Evolutionary conservation across 306 rosid species (phyloP).

Genomic region (Cyamopsis tetragonoloba): DNA sequence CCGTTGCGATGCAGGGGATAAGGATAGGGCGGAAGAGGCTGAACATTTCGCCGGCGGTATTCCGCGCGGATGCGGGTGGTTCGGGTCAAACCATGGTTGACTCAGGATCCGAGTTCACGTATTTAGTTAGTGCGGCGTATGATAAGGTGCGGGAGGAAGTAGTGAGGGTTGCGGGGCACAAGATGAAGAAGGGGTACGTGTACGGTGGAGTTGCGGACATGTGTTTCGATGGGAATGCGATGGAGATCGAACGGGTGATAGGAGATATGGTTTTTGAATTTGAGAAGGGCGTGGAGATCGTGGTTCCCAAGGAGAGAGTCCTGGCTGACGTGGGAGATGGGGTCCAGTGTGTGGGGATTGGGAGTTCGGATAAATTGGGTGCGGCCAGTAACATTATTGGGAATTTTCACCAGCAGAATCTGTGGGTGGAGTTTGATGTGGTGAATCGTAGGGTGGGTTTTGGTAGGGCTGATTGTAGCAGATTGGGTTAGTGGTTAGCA

Average conservation of each 20-base stretch:
- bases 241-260: conserved; percentile 57
- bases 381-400: conserved; percentile 79
- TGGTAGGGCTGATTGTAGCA: conserved; percentile 69
- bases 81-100: conserved; percentile 93
- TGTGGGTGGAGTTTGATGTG: conserved; percentile 89
- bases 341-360: conserved; percentile 75
- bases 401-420: conserved; percentile 70
- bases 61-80: conserved; percentile 59
- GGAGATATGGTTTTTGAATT: conserved; percentile 72
- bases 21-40: conserved; percentile 45
- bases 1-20: conserved; percentile 63
- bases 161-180: conserved; percentile 55
- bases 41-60: conserved; percentile 38
- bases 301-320: conserved; percentile 41
- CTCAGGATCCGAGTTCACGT: conserved; percentile 81
- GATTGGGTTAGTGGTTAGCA: conserved; percentile 25
- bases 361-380: conserved; percentile 63
- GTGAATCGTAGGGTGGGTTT: conserved; percentile 64
- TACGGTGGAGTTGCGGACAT: conserved; percentile 68
- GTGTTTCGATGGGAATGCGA: conserved; percentile 51
- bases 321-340: conserved; percentile 66
- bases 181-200: conserved; percentile 60
- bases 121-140: conserved; percentile 67
- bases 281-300: conserved; percentile 69
- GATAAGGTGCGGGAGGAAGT: conserved; percentile 53